Evolutionary conservation across 192 early-diverging fungal genomes (phyloP).

Genomic region (Powellomyces hirtus): DNA sequence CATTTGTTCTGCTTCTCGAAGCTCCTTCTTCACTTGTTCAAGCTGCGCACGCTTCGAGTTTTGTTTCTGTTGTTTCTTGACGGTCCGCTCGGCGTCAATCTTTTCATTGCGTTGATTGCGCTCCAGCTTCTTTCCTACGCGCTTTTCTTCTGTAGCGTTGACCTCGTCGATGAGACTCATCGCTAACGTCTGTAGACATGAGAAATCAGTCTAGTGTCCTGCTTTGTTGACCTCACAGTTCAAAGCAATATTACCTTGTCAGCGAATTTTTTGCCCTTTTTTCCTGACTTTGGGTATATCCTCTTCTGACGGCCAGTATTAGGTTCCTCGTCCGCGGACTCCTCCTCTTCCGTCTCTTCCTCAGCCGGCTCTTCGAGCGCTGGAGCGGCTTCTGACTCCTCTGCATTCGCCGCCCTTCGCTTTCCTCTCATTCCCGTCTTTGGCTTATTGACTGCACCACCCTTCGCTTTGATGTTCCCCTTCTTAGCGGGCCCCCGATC

Average conservation of each 20-base stretch:
- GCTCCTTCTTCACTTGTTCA: background rate
- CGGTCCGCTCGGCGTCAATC: background rate
- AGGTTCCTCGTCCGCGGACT: no score
- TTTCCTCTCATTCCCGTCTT: background rate
- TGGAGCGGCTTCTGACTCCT: background rate
- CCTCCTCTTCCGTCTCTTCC: background rate
- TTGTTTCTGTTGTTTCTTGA: constrained; percentile 5
- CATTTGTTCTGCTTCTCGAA: background rate
- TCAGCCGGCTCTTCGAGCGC: background rate
- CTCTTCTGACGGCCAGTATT: background rate
- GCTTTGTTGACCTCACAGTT: background rate
- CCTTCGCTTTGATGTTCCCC: background rate
- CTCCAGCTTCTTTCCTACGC: constrained; percentile 6
- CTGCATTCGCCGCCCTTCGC: background rate
- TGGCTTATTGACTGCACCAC: background rate
- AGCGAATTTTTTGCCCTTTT: constrained; percentile 8
- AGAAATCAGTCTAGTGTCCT: background rate
- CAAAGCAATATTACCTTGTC: background rate
- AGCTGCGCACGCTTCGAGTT: constrained; percentile 5
- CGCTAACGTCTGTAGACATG: background rate
- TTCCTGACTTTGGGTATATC: background rate
- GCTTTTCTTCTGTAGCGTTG: background rate
- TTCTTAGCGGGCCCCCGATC: no score
- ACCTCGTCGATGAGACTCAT: background rate
- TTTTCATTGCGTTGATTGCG: constrained; percentile 2